Conservation (phyloP, 352 stramenopile genomes). For the Phytophthora fragariae region DNA sequence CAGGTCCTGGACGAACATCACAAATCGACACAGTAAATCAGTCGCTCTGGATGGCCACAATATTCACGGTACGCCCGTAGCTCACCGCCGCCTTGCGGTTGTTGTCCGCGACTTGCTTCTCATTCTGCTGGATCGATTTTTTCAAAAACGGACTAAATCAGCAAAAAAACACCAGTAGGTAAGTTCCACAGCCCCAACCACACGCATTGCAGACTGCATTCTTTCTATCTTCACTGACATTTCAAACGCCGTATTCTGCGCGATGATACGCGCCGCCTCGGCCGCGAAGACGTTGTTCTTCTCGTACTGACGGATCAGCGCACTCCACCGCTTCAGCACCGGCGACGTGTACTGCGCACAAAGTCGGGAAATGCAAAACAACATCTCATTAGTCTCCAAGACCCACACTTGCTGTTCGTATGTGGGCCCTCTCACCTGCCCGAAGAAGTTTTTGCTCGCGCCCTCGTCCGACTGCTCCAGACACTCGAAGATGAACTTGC, state of each 20-base stretch:
- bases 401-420: not conserved
- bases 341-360: constrained; percentile 72
- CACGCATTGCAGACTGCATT: not conserved
- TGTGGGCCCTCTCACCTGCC: constrained; percentile 46
- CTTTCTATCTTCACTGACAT: constrained; percentile 49
- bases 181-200: not conserved
- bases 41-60: not conserved
- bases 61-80: not conserved
- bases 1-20: constrained; percentile 51
- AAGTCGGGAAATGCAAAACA: constrained; percentile 5
- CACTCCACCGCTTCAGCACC: constrained; percentile 74
- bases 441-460: constrained; percentile 77
- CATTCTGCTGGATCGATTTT: constrained; percentile 81
- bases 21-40: constrained; percentile 6
- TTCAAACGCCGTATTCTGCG: constrained; percentile 81
- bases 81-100: constrained; percentile 78
- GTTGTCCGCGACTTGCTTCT: constrained; percentile 84
- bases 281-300: constrained; percentile 83
- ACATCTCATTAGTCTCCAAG: not conserved
- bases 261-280: constrained; percentile 74
- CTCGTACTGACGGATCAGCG: constrained; percentile 76
- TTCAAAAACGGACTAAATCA: constrained; percentile 73
- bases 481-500: constrained; percentile 67
- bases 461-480: constrained; percentile 73
- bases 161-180: constrained; percentile 1